Conservation (phyloP, 257 asterid species). For the Verbena officinalis region DNA sequence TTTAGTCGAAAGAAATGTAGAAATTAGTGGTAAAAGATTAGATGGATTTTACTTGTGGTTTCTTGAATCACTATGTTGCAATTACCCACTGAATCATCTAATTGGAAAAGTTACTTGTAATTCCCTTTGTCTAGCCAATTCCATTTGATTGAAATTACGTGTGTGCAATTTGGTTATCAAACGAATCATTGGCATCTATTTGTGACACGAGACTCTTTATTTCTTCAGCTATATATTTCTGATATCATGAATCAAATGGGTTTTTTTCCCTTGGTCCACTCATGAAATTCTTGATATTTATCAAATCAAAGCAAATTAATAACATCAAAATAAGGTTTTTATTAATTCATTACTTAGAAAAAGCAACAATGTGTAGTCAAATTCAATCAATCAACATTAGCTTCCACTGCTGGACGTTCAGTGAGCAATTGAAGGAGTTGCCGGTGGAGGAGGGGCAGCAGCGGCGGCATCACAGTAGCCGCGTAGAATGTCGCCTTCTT, state of each 20-base stretch:
- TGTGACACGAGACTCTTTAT: too few relatives aligned
- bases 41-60: too few relatives aligned
- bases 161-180: too few relatives aligned
- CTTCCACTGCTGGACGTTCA: too few relatives aligned
- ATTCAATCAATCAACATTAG: too few relatives aligned
- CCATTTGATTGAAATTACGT: background rate
- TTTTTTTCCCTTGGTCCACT: background rate
- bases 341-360: background rate
- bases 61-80: background rate
- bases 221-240: too few relatives aligned
- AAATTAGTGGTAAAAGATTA: too few relatives aligned
- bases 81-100: background rate
- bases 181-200: too few relatives aligned
- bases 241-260: background rate
- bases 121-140: background rate
- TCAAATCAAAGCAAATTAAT: background rate
- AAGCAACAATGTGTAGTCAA: too few relatives aligned
- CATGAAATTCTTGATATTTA: background rate
- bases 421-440: slow-evolving; percentile 11
- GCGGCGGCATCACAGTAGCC: slow-evolving; percentile 67
- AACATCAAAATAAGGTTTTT: background rate
- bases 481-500: slow-evolving; percentile 55
- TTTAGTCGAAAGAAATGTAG: too few relatives aligned
- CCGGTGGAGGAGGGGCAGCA: slow-evolving; percentile 30
- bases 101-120: background rate